phyloP scores from a whole-genome alignment of 768 basidiomycete species.

The Trametes meyenii region DNA sequence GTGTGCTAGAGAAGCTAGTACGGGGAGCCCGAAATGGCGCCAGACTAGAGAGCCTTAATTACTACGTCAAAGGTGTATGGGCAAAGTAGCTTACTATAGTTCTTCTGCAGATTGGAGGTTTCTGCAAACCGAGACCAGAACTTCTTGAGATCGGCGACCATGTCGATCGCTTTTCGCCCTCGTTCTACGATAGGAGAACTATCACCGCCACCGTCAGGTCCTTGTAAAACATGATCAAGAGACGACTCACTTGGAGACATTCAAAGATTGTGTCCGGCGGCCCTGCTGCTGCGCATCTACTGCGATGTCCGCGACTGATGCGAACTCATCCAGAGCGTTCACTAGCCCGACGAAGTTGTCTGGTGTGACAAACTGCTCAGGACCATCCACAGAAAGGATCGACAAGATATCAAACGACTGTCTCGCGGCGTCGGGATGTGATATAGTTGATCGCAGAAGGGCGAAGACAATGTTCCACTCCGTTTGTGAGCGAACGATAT shows the following conservation, averaged over 20 bases:
- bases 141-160: conserved; percentile 73
- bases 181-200: conserved; percentile 81
- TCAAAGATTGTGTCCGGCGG: conserved; percentile 31
- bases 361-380: conserved; percentile 58
- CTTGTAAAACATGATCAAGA: background rate
- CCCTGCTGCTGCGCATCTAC: conserved; percentile 58
- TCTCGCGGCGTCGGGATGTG: conserved; percentile 86
- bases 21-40: conserved; percentile 74
- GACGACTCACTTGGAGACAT: conserved; percentile 28
- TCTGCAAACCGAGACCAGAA: conserved; percentile 63
- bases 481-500: conserved; percentile 85
- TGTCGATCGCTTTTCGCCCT: conserved; percentile 81
- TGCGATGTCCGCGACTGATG: conserved; percentile 65
- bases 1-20: conserved; percentile 70
- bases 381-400: conserved; percentile 63
- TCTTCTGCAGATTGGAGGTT: conserved; percentile 37
- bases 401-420: conserved; percentile 81
- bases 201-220: background rate
- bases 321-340: conserved; percentile 85
- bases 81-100: conserved; percentile 41
- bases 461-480: conserved; percentile 96
- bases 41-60: conserved; percentile 50
- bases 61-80: background rate
- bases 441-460: conserved; percentile 80
- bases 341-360: conserved; percentile 86